These are phyloP conservation scores for Blastobotrys persicus DNA, from an alignment of 1,139 yeast genomes.

Conservation along the genomic window DNA sequence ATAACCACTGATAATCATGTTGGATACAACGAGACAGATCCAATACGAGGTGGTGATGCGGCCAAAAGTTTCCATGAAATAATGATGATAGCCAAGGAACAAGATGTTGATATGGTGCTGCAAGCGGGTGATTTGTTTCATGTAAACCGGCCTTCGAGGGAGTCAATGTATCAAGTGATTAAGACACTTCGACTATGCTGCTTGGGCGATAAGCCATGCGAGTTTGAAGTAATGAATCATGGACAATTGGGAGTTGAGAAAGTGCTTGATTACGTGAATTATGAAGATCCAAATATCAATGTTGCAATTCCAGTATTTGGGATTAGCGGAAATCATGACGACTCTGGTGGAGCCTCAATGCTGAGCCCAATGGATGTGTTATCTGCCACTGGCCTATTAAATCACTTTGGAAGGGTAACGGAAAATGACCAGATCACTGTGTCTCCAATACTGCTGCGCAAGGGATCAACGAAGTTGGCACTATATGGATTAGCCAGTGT, in stretches of 20 bases:
- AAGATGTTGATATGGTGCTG: slow-evolving; percentile 78
- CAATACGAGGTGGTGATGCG: slow-evolving; percentile 86
- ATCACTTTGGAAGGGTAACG: slow-evolving; percentile 83
- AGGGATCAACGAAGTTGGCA: slow-evolving; percentile 79
- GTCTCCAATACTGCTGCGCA: slow-evolving; percentile 76
- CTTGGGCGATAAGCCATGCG: slow-evolving; percentile 86
- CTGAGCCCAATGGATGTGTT: slow-evolving; percentile 87
- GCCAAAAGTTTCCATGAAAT: slow-evolving; percentile 86
- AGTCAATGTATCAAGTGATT: slow-evolving; percentile 82
- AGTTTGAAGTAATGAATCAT: slow-evolving; percentile 78
- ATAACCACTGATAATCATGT: slow-evolving; percentile 96
- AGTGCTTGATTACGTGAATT: slow-evolving; percentile 64
- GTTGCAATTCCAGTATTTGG: slow-evolving; percentile 92
- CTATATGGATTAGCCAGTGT: slow-evolving; percentile 87
- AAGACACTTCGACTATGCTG: slow-evolving; percentile 68
- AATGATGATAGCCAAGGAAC: slow-evolving; percentile 63
- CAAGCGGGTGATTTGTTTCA: slow-evolving; percentile 96
- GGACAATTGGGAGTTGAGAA: slow-evolving; percentile 60
- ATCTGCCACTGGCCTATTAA: slow-evolving; percentile 76
- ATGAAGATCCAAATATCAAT: slow-evolving; percentile 86
- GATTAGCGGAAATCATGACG: slow-evolving; percentile 96
- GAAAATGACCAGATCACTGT: slow-evolving; percentile 74
- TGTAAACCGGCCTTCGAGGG: slow-evolving; percentile 82
- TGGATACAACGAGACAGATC: slow-evolving; percentile 87
- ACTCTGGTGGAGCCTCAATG: slow-evolving; percentile 75